Evolutionary conservation across 352 stramenopile genomes (phyloP).

Genomic region (Plasmopara viticola): DNA sequence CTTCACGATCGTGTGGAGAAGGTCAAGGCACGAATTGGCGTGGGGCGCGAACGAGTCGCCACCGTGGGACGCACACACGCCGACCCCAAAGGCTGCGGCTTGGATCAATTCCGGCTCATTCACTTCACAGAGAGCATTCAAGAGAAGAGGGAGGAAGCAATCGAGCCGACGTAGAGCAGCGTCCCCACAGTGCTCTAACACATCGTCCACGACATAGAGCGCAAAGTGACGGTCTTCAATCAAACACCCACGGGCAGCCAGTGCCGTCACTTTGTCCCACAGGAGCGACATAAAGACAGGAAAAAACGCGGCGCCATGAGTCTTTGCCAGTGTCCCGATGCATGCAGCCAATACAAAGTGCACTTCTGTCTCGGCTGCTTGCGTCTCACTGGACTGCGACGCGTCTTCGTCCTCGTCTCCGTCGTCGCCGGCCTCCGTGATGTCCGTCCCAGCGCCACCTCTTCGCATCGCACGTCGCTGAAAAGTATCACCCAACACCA

Average conservation of each 20-base stretch:
- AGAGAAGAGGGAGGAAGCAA: constrained; percentile 58
- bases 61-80: constrained; percentile 53
- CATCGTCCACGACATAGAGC: constrained; percentile 83
- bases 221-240: constrained; percentile 76
- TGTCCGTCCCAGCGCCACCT: constrained; percentile 14
- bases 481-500: constrained; percentile 77
- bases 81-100: constrained; percentile 68
- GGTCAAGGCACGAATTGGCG: constrained; percentile 39
- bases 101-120: constrained; percentile 60
- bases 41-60: constrained; percentile 46
- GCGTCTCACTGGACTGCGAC: constrained; percentile 35
- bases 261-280: constrained; percentile 72
- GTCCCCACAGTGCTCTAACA: constrained; percentile 67
- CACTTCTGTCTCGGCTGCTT: constrained; percentile 54
- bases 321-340: constrained; percentile 68
- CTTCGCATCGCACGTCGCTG: constrained; percentile 62
- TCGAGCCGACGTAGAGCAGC: constrained; percentile 46
- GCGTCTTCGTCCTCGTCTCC: constrained; percentile 43
- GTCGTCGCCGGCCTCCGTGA: constrained; percentile 30
- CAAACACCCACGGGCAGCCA: constrained; percentile 59
- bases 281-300: constrained; percentile 65
- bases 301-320: constrained; percentile 60
- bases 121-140: constrained; percentile 50
- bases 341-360: constrained; percentile 78
- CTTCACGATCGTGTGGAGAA: constrained; percentile 55